These are phyloP conservation scores for Hanseniaspora lindneri DNA, from an alignment of 805 yeast genomes.

Conservation along the genomic window DNA sequence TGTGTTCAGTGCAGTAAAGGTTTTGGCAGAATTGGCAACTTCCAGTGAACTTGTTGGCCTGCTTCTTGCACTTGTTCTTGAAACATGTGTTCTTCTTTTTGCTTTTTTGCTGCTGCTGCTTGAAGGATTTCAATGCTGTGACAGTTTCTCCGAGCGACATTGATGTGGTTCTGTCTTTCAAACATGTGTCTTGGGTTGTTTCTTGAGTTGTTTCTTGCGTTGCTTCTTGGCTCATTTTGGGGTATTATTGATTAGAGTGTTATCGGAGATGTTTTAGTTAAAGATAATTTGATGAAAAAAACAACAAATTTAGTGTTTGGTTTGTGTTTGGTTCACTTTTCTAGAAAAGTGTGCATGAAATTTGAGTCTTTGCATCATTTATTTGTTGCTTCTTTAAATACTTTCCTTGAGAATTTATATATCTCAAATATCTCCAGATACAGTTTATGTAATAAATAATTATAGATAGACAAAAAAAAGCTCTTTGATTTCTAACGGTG, in stretches of 20 bases:
- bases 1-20: slow-evolving; percentile 74
- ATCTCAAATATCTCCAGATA: no score
- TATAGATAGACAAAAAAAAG: no score
- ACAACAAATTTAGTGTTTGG: no score
- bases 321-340: no score
- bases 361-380: no score
- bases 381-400: neutral
- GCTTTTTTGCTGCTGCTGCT: slow-evolving; percentile 15
- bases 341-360: no score
- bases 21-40: slow-evolving; percentile 78
- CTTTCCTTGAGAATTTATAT: neutral
- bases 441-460: no score
- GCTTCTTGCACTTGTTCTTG: slow-evolving; percentile 47
- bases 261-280: no score
- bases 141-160: slow-evolving; percentile 12
- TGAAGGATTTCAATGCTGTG: slow-evolving; percentile 4
- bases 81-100: slow-evolving; percentile 38
- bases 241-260: neutral
- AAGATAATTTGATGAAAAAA: no score
- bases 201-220: neutral
- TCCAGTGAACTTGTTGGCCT: slow-evolving; percentile 57
- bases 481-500: no score
- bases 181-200: neutral
- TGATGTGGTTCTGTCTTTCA: slow-evolving; percentile 8
- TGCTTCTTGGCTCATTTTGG: neutral